phyloP scores from a whole-genome alignment of 2,329 filamentous ascomycete genomes.

The Fusarium longipes region DNA sequence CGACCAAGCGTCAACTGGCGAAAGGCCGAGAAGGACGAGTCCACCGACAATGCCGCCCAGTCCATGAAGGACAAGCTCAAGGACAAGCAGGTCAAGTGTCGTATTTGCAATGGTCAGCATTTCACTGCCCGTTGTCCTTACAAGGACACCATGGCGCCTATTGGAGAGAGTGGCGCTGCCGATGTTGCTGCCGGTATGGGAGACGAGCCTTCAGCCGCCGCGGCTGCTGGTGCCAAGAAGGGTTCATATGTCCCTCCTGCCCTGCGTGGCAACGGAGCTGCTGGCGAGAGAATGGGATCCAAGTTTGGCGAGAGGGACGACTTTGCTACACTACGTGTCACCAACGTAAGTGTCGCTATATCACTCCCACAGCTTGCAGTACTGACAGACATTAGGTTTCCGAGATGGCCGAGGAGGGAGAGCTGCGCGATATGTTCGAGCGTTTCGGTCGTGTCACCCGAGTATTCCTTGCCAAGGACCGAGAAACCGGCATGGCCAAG shows the following conservation, averaged over 20 bases:
- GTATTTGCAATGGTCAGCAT: slow-evolving; percentile 98
- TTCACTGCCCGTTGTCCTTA: slow-evolving; percentile 99
- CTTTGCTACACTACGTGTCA: slow-evolving; percentile 94
- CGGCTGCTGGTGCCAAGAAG: slow-evolving; percentile 64
- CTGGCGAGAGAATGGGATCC: slow-evolving; percentile 85
- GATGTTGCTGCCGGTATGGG: slow-evolving; percentile 67
- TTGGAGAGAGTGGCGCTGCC: slow-evolving; percentile 68
- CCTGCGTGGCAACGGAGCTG: slow-evolving; percentile 76
- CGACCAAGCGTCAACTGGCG: slow-evolving; percentile 93
- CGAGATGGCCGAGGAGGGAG: slow-evolving; percentile 95
- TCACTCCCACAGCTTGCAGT: not conserved
- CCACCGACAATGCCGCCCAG: slow-evolving; percentile 77
- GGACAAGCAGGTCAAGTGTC: slow-evolving; percentile 99
- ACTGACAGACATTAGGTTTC: slow-evolving; percentile 73
- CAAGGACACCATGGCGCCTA: slow-evolving; percentile 98
- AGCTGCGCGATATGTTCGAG: slow-evolving; percentile 98
- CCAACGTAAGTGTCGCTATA: slow-evolving; percentile 78
- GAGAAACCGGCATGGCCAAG: slow-evolving; percentile 95
- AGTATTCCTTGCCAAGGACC: slow-evolving; percentile 97
- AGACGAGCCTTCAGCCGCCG: slow-evolving; percentile 62
- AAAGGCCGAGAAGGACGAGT: slow-evolving; percentile 85
- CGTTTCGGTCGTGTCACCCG: slow-evolving; percentile 95
- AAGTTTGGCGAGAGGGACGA: slow-evolving; percentile 96
- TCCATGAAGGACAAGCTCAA: slow-evolving; percentile 85
- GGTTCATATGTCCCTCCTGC: slow-evolving; percentile 95